Percentiles rank a stretch among this genome's conserved stretches.
These are phyloP conservation scores for Xylariomycetidae sp. DNA, from an alignment of 2,329 filamentous ascomycete species.

Conservation along the genomic window DNA sequence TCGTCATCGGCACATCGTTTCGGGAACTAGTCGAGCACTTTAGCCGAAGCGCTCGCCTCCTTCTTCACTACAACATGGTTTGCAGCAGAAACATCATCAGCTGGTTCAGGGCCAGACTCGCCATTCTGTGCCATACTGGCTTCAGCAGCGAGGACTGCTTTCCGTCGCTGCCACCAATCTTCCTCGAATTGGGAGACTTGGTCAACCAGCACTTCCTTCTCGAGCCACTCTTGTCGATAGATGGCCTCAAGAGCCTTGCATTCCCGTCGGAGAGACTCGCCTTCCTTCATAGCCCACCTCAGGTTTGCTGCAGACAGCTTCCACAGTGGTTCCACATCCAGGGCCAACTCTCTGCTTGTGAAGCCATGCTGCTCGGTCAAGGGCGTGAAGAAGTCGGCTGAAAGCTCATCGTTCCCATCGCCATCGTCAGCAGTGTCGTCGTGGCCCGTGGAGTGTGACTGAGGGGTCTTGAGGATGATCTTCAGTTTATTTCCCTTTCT, in stretches of 20 bases:
- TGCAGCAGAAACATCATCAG: no score
- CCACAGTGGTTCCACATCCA: conserved; percentile 54
- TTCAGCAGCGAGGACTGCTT: conserved; percentile 41
- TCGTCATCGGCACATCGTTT: no score
- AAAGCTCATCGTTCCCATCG: conserved; percentile 46
- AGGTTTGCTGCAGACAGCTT: conserved; percentile 65
- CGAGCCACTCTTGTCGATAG: conserved; percentile 67
- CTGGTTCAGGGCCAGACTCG: no score
- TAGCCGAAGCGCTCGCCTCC: no score
- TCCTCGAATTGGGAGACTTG: conserved; percentile 63
- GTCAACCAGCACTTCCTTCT: conserved; percentile 74
- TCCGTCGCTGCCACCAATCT: conserved; percentile 55
- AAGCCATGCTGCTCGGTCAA: conserved; percentile 57
- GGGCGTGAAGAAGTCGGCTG: conserved; percentile 52
- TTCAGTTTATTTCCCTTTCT: conserved; percentile 49
- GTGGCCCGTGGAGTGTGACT: conserved; percentile 51
- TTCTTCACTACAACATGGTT: no score
- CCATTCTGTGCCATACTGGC: conserved; percentile 17
- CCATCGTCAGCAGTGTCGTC: conserved; percentile 49
- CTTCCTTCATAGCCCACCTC: conserved; percentile 65
- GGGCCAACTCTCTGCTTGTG: conserved; percentile 55
- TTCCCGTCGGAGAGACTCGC: conserved; percentile 57
- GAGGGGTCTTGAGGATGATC: conserved; percentile 57
- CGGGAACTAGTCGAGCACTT: no score
- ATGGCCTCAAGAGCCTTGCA: conserved; percentile 59